A percentile compares a stretch with the other conserved stretches of the same genome.
phyloP scores from a whole-genome alignment of 805 yeast genomes.

The Scheffersomyces spartinae region DNA sequence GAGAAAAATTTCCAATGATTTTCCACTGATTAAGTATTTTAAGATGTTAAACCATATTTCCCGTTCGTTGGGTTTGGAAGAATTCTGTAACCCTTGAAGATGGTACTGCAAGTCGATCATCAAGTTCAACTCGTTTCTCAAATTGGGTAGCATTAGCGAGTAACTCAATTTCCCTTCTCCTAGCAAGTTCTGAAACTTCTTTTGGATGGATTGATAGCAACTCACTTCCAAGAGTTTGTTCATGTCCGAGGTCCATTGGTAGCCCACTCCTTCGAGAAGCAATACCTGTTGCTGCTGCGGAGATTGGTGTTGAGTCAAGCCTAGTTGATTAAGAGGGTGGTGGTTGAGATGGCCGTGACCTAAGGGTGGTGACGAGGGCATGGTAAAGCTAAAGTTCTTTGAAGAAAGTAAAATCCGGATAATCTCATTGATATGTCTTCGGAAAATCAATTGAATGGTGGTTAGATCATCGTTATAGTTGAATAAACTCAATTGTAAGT shows the following conservation, averaged over 20 bases:
- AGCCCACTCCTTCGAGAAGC: conserved; percentile 31
- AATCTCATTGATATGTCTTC: conserved; percentile 34
- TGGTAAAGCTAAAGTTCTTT: conserved; percentile 19
- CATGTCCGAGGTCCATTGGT: conserved; percentile 31
- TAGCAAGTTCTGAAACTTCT: conserved; percentile 22
- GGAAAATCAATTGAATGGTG: conserved; percentile 29
- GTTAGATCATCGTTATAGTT: conserved; percentile 35
- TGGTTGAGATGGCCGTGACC: too few species aligned
- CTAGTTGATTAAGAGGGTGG: too few species aligned
- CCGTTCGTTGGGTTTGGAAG: conserved; percentile 13
- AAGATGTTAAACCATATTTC: conserved; percentile 32
- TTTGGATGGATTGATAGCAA: conserved; percentile 26
- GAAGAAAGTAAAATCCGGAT: conserved; percentile 25
- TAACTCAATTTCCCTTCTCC: conserved; percentile 20
- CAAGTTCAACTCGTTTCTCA: conserved; percentile 28
- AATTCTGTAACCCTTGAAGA: conserved; percentile 22
- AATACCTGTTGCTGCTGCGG: too few species aligned
- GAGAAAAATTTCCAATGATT: conserved; percentile 27
- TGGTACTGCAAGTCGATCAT: conserved; percentile 33
- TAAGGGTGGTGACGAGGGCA: too few species aligned
- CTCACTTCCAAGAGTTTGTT: conserved; percentile 28
- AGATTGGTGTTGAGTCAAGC: too few species aligned
- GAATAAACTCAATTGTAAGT: conserved; percentile 29
- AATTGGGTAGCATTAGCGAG: conserved; percentile 20
- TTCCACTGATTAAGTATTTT: conserved; percentile 30